A percentile compares a stretch with the other conserved stretches of the same genome.
These are phyloP conservation scores for Solanum boliviense DNA, from an alignment of 257 asterid genomes.

Conservation along the genomic window DNA sequence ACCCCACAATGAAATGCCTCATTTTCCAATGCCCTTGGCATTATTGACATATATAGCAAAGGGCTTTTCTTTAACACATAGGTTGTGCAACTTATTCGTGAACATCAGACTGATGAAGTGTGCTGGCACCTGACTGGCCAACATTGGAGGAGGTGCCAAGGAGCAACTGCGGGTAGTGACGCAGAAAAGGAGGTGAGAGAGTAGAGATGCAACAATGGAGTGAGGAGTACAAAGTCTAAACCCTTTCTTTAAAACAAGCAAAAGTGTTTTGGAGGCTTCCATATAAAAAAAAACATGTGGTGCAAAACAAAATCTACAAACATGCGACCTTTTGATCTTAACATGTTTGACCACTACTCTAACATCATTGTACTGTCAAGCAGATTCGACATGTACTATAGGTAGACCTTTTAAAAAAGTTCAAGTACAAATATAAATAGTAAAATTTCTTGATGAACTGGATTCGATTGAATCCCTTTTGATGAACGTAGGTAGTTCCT, in stretches of 20 bases:
- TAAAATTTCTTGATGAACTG: neutral
- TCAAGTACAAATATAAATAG: neutral
- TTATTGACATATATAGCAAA: neutral
- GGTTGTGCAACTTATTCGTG: neutral
- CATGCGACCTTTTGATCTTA: neutral
- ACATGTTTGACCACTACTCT: neutral
- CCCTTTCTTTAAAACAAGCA: neutral
- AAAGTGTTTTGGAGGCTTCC: neutral
- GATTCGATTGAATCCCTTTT: neutral
- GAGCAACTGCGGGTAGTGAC: neutral
- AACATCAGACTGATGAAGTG: neutral
- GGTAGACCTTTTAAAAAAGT: neutral
- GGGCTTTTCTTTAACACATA: neutral
- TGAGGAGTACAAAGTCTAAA: neutral
- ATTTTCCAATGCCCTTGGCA: neutral
- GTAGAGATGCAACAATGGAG: neutral
- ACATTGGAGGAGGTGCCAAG: neutral
- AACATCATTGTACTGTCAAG: neutral
- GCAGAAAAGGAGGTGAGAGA: neutral
- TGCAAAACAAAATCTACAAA: neutral
- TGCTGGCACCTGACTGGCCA: neutral
- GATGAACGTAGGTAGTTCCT: neutral
- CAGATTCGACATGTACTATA: neutral
- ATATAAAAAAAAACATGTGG: neutral
- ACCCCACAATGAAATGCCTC: neutral